Percentiles rank a stretch among this genome's conserved stretches.
These are phyloP conservation scores for Dillenia turbinata DNA, from an alignment of 164 flowering plant genomes.

Conservation along the genomic window DNA sequence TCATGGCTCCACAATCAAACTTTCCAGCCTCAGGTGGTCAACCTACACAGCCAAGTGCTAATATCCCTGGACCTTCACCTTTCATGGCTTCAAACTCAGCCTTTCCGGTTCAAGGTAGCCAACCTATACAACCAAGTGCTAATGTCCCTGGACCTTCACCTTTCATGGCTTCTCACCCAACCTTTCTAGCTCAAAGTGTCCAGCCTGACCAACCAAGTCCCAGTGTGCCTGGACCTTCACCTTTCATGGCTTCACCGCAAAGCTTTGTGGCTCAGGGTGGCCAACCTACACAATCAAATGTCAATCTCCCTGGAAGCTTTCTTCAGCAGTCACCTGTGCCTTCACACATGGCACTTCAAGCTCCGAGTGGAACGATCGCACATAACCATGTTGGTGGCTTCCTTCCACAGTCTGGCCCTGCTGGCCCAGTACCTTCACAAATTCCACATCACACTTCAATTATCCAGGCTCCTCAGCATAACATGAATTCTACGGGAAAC, in stretches of 20 bases:
- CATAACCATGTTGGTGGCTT: slow-evolving; percentile 16
- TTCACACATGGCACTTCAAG: slow-evolving; percentile 16
- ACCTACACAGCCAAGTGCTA: slow-evolving; percentile 10
- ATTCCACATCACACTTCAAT: slow-evolving; percentile 19
- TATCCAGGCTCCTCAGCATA: slow-evolving; percentile 16
- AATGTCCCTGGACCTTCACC: no score
- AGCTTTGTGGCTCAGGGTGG: slow-evolving; percentile 10
- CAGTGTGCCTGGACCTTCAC: no score
- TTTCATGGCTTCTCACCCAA: slow-evolving; percentile 10
- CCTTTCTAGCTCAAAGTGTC: slow-evolving; percentile 10
- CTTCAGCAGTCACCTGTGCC: slow-evolving; percentile 16
- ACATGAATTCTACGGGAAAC: slow-evolving; percentile 26
- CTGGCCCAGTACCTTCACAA: slow-evolving; percentile 14
- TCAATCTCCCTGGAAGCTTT: slow-evolving; percentile 22
- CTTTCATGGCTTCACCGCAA: slow-evolving; percentile 8
- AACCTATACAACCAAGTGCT: slow-evolving; percentile 12
- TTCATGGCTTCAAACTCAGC: slow-evolving; percentile 6
- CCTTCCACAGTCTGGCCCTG: slow-evolving; percentile 16
- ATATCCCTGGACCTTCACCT: no score
- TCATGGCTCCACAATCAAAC: slow-evolving; percentile 5
- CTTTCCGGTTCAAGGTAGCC: slow-evolving; percentile 19
- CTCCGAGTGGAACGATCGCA: slow-evolving; percentile 20
- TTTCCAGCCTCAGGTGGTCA: slow-evolving; percentile 20
- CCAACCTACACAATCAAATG: slow-evolving; percentile 14
- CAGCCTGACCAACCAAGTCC: slow-evolving; percentile 14